Conservation (phyloP, 2,329 filamentous ascomycete species). For the Grosmannia clavigera region DNA sequence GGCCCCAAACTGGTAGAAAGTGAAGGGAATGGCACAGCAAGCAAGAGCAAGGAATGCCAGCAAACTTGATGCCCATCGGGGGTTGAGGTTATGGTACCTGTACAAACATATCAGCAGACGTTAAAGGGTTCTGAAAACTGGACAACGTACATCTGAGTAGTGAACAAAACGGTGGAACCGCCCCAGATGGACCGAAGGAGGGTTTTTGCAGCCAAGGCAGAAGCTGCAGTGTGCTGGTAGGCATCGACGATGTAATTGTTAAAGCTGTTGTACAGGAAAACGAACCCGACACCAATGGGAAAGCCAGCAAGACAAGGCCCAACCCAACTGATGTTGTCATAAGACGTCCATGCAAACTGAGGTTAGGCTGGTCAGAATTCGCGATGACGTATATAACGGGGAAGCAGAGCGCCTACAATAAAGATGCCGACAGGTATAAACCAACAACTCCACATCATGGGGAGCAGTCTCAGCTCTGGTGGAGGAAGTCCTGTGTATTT, state of each 20-base stretch:
- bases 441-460: constrained; percentile 34
- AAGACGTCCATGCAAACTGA: constrained; percentile 20
- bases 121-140: constrained; percentile 27
- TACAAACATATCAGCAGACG: background rate
- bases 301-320: constrained; percentile 18
- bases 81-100: constrained; percentile 2
- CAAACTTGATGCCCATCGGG: constrained; percentile 18
- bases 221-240: constrained; percentile 32
- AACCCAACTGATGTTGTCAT: constrained; percentile 22
- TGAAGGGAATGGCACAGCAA: constrained; percentile 30
- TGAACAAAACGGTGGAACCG: constrained; percentile 37
- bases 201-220: constrained; percentile 47
- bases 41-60: constrained; percentile 31
- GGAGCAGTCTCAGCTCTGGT: constrained; percentile 19
- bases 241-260: constrained; percentile 50
- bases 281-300: constrained; percentile 14
- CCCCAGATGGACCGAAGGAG: constrained; percentile 42
- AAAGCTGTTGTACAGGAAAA: constrained; percentile 26
- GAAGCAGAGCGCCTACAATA: constrained; percentile 16
- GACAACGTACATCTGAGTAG: constrained; percentile 21
- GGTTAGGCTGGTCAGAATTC: background rate
- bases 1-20: constrained; percentile 33
- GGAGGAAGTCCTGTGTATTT: constrained; percentile 19
- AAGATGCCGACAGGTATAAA: constrained; percentile 43
- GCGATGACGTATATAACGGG: background rate